Conservation (phyloP, 345 rosid genomes). For the Orychophragmus violaceus region DNA sequence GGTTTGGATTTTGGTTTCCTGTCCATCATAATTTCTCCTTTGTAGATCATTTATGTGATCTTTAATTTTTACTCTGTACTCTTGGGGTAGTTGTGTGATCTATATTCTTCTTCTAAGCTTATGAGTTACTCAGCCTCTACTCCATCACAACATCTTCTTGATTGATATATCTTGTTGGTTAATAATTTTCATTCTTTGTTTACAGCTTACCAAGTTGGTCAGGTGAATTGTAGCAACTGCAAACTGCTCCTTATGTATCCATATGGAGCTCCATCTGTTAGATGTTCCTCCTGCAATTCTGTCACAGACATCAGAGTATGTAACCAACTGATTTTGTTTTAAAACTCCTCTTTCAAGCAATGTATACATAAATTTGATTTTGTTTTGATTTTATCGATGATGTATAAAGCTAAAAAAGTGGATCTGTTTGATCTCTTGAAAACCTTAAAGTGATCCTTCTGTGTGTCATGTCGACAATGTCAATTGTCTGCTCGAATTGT, state of each 20-base stretch:
- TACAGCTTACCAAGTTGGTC: constrained; percentile 76
- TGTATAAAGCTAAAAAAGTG: neutral
- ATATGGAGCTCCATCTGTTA: constrained; percentile 70
- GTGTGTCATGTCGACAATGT: neutral
- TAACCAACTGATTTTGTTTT: neutral
- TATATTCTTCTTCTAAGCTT: neutral
- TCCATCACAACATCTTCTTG: neutral
- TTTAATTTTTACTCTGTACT: neutral
- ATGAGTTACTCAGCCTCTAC: neutral
- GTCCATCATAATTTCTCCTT: neutral
- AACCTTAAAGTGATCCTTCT: neutral
- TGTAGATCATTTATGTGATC: neutral
- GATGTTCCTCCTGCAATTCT: constrained; percentile 67
- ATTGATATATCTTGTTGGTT: neutral
- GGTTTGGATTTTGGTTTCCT: neutral
- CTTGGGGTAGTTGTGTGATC: neutral
- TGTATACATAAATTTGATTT: neutral
- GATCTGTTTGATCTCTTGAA: neutral
- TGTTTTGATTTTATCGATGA: neutral
- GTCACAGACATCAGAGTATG: constrained; percentile 76
- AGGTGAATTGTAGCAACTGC: constrained; percentile 60
- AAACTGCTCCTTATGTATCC: constrained; percentile 70
- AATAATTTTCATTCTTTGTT: neutral
- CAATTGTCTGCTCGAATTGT: neutral
- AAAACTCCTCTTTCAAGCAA: neutral